These are phyloP conservation scores for Trichoderma sp. DNA, from an alignment of 2,329 filamentous ascomycete species.

Conservation along the genomic window DNA sequence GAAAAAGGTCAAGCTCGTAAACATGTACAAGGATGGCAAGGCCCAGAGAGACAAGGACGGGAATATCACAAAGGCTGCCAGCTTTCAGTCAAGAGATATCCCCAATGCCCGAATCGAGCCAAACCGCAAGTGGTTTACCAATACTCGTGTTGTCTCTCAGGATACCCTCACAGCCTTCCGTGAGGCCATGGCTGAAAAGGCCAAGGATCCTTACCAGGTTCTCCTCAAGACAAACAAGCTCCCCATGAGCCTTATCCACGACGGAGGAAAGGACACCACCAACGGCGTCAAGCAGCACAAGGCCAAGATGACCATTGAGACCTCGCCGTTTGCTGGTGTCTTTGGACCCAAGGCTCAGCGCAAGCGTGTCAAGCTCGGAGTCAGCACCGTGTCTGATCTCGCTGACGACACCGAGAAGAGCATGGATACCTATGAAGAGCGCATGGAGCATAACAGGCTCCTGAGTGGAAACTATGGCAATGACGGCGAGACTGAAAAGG, in stretches of 20 bases:
- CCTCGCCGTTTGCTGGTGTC: slow-evolving; percentile 79
- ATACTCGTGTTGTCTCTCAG: slow-evolving; percentile 86
- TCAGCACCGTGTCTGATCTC: slow-evolving; percentile 78
- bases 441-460: slow-evolving; percentile 74
- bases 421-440: slow-evolving; percentile 79
- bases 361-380: slow-evolving; percentile 87
- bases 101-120: slow-evolving; percentile 89
- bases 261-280: slow-evolving; percentile 65
- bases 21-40: slow-evolving; percentile 87
- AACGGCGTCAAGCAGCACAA: slow-evolving; percentile 90
- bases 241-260: slow-evolving; percentile 89
- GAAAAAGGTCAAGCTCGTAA: slow-evolving; percentile 86
- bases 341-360: slow-evolving; percentile 93
- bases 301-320: slow-evolving; percentile 92
- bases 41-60: slow-evolving; percentile 79
- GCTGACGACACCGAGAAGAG: slow-evolving; percentile 77
- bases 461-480: slow-evolving; percentile 69
- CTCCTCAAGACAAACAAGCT: slow-evolving; percentile 97
- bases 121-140: slow-evolving; percentile 97
- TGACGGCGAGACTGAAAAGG: slow-evolving; percentile 46
- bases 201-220: slow-evolving; percentile 87
- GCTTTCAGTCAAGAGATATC: slow-evolving; percentile 78
- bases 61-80: slow-evolving; percentile 80
- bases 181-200: slow-evolving; percentile 87
- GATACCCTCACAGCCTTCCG: slow-evolving; percentile 85